Base-by-base conservation (phyloP, 768 basidiomycete genomes). In the Auriscalpium orientale region DNA sequence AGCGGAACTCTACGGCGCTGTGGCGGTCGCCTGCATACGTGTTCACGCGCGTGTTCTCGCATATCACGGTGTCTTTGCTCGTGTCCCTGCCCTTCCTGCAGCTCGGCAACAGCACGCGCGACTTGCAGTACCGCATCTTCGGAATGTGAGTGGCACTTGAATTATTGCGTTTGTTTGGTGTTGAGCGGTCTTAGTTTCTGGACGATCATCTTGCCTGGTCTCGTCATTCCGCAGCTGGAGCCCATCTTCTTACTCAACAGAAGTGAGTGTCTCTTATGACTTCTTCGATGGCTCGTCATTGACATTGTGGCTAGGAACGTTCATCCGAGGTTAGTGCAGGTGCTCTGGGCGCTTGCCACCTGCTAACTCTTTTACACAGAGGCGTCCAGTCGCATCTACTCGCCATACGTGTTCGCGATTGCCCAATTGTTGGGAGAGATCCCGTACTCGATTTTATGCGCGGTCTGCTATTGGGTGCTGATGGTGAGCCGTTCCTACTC, bases 21-120 rank as follows among this genome's bases (percentile, higher is more conserved):
- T 94, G 89, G 88, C 76, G 92, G 56, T 88, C 85, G 8, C 88
- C 91, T 1, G 84, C 91, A 60, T 95, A 94, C 67, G 83, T 90
- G 49, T 94, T 86, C 74, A 90, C 83, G 50, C 82, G 92, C 28
- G 72, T 93, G 16, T 90, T 91, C 68, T 81, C 87, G 12, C 85
- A 88, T 61, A 75, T 79, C 4, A 83, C 84, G 66, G 80, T 88
- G 54, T 82, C 87, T 11, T 72, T 90, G 10, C 81, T 81, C 65
- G 76, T 91, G 56, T 85, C 87, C 33, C 72, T 95, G 37, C 89
- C 88, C 7, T 92, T 92, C 81, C 72, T 95, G 53, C 82, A 86
- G 64, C 72, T 93, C 33, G 86, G 87, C 2, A 72, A 77, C 59
- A 80, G 81, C 62, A 51, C 77, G 52, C 75, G 85, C 55, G 87